These are phyloP conservation scores for Nicotiana tabacum DNA, from an alignment of 257 asterid genomes.

Conservation along the genomic window DNA sequence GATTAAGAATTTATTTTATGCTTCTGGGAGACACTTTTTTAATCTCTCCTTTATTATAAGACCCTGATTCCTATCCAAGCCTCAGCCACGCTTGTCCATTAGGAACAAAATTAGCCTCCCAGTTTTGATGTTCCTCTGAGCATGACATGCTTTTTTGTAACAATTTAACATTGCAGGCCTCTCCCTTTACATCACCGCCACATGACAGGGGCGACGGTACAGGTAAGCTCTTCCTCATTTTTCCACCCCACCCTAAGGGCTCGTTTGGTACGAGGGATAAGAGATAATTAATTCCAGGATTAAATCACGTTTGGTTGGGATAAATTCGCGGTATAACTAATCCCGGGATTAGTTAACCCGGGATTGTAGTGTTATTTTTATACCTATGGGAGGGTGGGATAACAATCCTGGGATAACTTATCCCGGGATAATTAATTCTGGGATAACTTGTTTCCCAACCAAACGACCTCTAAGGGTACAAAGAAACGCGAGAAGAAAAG, in stretches of 20 bases:
- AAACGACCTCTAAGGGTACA: not conserved
- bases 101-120: not conserved
- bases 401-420: no score
- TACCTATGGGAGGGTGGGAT: no score
- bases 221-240: slow-evolving; percentile 42
- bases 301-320: no score
- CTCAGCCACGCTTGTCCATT: not conserved
- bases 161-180: slow-evolving; percentile 53
- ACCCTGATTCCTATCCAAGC: not conserved
- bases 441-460: no score
- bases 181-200: slow-evolving; percentile 96
- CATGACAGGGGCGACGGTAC: slow-evolving; percentile 78
- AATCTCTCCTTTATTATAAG: not conserved
- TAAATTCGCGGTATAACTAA: no score
- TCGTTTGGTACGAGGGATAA: no score
- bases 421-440: no score
- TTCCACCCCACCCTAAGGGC: slow-evolving; percentile 6
- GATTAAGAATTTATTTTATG: not conserved
- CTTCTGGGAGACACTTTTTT: no score
- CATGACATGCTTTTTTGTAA: slow-evolving; percentile 9
- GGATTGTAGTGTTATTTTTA: no score
- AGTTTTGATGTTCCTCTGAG: not conserved
- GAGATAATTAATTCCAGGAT: no score
- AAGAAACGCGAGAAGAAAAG: not conserved
- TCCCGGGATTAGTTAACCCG: no score